Evolutionary conservation across 164 flowering plant species (phyloP), one percentile per base, ranked within the genome.

Genomic region (Umbilicus rupestris): DNA sequence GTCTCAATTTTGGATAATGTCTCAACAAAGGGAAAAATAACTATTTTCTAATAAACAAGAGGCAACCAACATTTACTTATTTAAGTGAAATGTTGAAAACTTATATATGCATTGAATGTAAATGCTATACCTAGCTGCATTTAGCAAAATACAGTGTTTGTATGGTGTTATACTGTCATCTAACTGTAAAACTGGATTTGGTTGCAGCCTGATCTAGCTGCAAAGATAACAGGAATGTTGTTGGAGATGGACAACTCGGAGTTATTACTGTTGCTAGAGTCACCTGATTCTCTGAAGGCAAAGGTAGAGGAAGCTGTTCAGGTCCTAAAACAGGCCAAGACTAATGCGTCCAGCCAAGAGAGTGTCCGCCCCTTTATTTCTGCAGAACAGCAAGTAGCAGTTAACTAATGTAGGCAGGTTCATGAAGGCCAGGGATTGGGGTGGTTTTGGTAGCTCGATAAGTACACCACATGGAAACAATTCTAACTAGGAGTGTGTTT

Each of bases 231-330:
- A 0, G 96, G 98, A 41, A 92, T 89, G 96, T 80, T 92, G 24
- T 68, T 92, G 76, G 98, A 92, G 84, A 89, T 92, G 95, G 96
- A 88, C 80, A 89, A 88, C 70, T 63, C 87, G 0, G 96, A 89
- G 68, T 57, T 92, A 69, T 82, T 92, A 1, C 77, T 83, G 57
- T 62, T 92, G 28, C 72, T 92, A 73, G 92, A 92, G 68, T 92
- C 96, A 26, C 88, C 96, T 0, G 90, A 89, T 46, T 78, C 89
- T 19, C 69, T 92, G 69, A 78, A 82, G 17, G 70, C 84, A 16
- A 89, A 88, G 77, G 88, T 88, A 65, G 87, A 89, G 39, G 94
- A 89, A 77, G 96, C 95, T 24, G 83, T 85, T 55, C 74, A 86
- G 71, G 98, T 89, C 52, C 88, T 92, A 39, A 80, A 92, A 81